phyloP scores from a whole-genome alignment of 768 basidiomycete genomes.

The Termitomyces sp. region DNA sequence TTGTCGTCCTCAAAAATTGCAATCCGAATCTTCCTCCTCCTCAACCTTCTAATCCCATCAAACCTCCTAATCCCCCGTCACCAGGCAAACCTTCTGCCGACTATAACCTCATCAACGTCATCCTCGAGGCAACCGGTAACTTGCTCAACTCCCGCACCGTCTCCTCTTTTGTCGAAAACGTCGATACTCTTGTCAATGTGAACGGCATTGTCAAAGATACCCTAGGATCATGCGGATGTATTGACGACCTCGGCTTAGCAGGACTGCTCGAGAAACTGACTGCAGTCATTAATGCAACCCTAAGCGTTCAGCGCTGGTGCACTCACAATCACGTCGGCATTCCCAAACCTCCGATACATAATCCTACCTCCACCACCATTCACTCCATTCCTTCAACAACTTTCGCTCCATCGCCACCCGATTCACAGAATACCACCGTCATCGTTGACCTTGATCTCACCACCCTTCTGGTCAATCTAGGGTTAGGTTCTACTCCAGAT shows the following conservation, averaged over 20 bases:
- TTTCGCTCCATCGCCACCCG: not conserved
- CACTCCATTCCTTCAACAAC: not conserved
- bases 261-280: conserved; percentile 4
- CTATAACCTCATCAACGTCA: conserved; percentile 5
- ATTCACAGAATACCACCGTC: conserved; percentile 14
- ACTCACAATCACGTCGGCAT: conserved; percentile 6
- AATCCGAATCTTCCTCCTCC: conserved; percentile 2
- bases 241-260: conserved; percentile 1
- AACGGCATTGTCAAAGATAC: not conserved
- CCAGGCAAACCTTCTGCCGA: not conserved
- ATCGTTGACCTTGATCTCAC: conserved; percentile 22
- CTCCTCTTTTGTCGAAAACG: conserved; percentile 13
- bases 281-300: conserved; percentile 2
- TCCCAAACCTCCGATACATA: not conserved
- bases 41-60: not conserved
- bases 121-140: conserved; percentile 13
- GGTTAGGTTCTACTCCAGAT: conserved; percentile 12
- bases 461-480: conserved; percentile 18
- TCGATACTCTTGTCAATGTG: conserved; percentile 9
- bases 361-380: not conserved
- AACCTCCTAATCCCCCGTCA: not conserved
- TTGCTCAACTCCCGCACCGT: conserved; percentile 17
- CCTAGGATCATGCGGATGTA: conserved; percentile 9
- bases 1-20: conserved; percentile 15
- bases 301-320: conserved; percentile 13